Percentiles rank a stretch among this genome's conserved stretches.
Evolutionary conservation across 2,329 filamentous ascomycete genomes (phyloP).

Genomic region (Sarocladium brachiariae): DNA sequence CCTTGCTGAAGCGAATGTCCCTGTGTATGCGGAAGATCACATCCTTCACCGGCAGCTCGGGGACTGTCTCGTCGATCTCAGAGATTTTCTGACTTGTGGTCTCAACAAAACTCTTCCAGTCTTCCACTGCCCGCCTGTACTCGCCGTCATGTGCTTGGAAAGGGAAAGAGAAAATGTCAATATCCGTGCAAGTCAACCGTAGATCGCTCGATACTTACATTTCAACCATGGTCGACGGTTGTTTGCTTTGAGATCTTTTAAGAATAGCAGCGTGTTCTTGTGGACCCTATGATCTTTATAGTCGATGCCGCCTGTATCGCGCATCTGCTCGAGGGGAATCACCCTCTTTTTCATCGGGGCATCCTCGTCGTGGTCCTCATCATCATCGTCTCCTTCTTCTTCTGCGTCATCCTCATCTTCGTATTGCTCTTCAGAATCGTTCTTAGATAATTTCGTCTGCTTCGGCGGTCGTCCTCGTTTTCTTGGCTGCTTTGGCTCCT

Average conservation of each 20-base stretch:
- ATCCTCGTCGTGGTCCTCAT: constrained; percentile 31
- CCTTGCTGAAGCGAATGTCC: constrained; percentile 76
- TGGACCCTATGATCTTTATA: constrained; percentile 49
- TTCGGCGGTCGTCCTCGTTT: constrained; percentile 17
- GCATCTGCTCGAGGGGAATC: constrained; percentile 29
- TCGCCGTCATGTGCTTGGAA: constrained; percentile 71
- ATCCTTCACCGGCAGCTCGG: constrained; percentile 80
- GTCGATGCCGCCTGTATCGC: constrained; percentile 26
- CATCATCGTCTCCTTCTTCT: constrained; percentile 24
- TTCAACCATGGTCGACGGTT: constrained; percentile 55
- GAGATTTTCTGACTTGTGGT: constrained; percentile 62
- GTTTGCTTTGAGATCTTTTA: constrained; percentile 52
- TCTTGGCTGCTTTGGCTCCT: constrained; percentile 11
- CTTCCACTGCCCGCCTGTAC: constrained; percentile 69
- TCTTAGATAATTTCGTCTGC: background rate
- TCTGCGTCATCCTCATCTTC: constrained; percentile 22
- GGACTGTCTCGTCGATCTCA: constrained; percentile 71
- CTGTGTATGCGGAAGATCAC: constrained; percentile 82
- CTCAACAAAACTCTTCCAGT: constrained; percentile 76
- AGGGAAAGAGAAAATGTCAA: too few species aligned
- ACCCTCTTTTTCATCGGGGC: constrained; percentile 27
- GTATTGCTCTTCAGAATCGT: constrained; percentile 14
- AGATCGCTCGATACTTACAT: constrained; percentile 28
- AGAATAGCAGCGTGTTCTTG: constrained; percentile 50
- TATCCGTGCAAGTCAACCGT: background rate